phyloP scores from a whole-genome alignment of 257 asterid genomes.

The Rehmannia glutinosa region DNA sequence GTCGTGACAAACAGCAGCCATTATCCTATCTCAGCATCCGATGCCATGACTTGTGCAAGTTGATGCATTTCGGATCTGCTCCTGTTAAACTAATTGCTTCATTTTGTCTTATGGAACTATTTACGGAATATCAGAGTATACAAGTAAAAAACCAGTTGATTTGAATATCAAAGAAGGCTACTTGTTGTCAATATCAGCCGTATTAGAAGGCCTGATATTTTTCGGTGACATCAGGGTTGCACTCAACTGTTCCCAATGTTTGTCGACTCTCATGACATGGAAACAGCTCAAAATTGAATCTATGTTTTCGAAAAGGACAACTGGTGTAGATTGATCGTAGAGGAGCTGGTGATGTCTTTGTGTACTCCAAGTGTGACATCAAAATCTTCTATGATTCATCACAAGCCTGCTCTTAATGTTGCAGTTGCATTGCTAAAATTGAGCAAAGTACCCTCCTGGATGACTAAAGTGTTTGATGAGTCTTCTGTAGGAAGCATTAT shows the following conservation, averaged over 20 bases:
- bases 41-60: constrained; percentile 75
- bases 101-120: constrained; percentile 63
- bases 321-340: constrained; percentile 84
- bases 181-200: constrained; percentile 46
- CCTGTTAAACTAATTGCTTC: constrained; percentile 63
- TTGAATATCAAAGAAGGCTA: constrained; percentile 41
- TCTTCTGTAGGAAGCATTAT: constrained; percentile 48
- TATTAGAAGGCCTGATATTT: constrained; percentile 72
- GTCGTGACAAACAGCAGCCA: constrained; percentile 32
- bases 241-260: constrained; percentile 59
- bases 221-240: constrained; percentile 57
- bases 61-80: constrained; percentile 82
- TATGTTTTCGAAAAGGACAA: constrained; percentile 19
- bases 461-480: constrained; percentile 53
- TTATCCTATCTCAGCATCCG: constrained; percentile 47
- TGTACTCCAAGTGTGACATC: constrained; percentile 57
- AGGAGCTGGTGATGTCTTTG: constrained; percentile 75
- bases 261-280: constrained; percentile 59
- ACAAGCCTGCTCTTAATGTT: constrained; percentile 61
- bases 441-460: constrained; percentile 51
- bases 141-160: constrained; percentile 26
- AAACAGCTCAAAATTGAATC: constrained; percentile 38
- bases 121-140: constrained; percentile 43
- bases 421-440: constrained; percentile 62
- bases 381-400: constrained; percentile 41